Conservation (phyloP, 495 filamentous ascomycete species). For the Cryomyces antarcticus region DNA sequence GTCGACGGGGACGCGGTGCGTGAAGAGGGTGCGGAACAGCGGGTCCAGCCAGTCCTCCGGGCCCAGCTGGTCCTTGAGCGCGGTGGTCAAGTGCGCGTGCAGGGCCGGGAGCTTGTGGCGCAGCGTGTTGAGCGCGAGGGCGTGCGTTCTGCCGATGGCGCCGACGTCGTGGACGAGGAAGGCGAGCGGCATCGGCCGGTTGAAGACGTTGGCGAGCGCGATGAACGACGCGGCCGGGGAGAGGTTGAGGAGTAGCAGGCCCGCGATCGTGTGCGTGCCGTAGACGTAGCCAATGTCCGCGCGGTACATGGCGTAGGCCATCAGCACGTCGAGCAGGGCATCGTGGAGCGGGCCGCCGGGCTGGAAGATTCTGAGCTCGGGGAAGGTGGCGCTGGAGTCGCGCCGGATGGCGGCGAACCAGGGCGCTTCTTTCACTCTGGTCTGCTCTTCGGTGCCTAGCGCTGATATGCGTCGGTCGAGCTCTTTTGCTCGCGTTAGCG, state of each 20-base stretch:
- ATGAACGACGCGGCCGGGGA: conserved; percentile 56
- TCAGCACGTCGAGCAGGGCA: conserved; percentile 57
- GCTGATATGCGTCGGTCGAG: conserved; percentile 28
- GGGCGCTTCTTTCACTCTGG: conserved; percentile 28
- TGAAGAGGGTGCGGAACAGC: conserved; percentile 37
- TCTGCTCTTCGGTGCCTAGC: conserved; percentile 8
- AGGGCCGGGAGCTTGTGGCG: conserved; percentile 51
- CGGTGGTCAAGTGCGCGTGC: conserved; percentile 37
- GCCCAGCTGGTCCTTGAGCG: conserved; percentile 20
- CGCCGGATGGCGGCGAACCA: conserved; percentile 50
- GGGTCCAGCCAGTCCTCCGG: conserved; percentile 34
- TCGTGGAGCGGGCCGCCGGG: conserved; percentile 47
- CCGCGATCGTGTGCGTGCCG: conserved; percentile 77
- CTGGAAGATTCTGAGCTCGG: conserved; percentile 71
- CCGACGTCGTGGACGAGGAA: conserved; percentile 63
- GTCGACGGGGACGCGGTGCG: conserved; percentile 43
- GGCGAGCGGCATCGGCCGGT: conserved; percentile 68
- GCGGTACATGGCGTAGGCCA: conserved; percentile 85
- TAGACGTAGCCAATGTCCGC: conserved; percentile 80
- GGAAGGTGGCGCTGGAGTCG: conserved; percentile 54
- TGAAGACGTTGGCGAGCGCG: conserved; percentile 70
- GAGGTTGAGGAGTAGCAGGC: conserved; percentile 69
- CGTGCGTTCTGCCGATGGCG: conserved; percentile 51
- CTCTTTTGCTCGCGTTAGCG: conserved; percentile 52
- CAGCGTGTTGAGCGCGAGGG: conserved; percentile 49